Conservation (phyloP, 2,329 filamentous ascomycete species). For the Fusarium longipes region DNA sequence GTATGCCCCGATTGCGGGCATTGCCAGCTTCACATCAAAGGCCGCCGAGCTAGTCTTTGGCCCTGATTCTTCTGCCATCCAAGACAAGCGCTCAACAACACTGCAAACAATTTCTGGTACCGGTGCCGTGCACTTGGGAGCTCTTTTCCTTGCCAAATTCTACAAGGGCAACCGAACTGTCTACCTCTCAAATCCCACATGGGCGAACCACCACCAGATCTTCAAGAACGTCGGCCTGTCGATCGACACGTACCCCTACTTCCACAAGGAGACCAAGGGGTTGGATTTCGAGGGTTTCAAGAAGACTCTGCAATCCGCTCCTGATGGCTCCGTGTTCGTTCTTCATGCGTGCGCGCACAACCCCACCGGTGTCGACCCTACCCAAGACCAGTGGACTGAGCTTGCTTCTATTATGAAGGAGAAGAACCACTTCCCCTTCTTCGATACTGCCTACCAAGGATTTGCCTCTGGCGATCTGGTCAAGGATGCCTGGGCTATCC, state of each 20-base stretch:
- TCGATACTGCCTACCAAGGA: constrained; percentile 97
- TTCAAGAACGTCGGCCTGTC: constrained; percentile 88
- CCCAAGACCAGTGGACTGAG: constrained; percentile 92
- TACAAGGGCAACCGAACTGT: constrained; percentile 79
- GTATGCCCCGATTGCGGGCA: constrained; percentile 95
- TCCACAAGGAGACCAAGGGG: constrained; percentile 86
- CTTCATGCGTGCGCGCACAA: constrained; percentile 98
- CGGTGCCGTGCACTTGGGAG: constrained; percentile 92
- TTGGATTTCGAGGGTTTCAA: constrained; percentile 94
- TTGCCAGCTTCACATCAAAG: constrained; percentile 85
- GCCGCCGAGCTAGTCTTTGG: constrained; percentile 93
- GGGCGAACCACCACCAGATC: constrained; percentile 99
- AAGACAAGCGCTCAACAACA: constrained; percentile 82
- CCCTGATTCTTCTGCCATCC: constrained; percentile 79
- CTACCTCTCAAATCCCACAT: constrained; percentile 95
- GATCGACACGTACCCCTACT: constrained; percentile 91
- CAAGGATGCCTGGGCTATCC: constrained; percentile 89
- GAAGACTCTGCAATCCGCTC: constrained; percentile 73
- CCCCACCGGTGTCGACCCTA: constrained; percentile 96
- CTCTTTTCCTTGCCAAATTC: constrained; percentile 93
- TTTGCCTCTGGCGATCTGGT: constrained; percentile 92
- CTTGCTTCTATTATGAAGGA: constrained; percentile 80
- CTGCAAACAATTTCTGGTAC: constrained; percentile 98
- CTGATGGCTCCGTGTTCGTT: constrained; percentile 84
- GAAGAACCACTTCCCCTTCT: constrained; percentile 95